Evolutionary conservation across 306 rosid species (phyloP), one percentile per base, ranked within the genome.

Genomic region (Lathyrus sativus): DNA sequence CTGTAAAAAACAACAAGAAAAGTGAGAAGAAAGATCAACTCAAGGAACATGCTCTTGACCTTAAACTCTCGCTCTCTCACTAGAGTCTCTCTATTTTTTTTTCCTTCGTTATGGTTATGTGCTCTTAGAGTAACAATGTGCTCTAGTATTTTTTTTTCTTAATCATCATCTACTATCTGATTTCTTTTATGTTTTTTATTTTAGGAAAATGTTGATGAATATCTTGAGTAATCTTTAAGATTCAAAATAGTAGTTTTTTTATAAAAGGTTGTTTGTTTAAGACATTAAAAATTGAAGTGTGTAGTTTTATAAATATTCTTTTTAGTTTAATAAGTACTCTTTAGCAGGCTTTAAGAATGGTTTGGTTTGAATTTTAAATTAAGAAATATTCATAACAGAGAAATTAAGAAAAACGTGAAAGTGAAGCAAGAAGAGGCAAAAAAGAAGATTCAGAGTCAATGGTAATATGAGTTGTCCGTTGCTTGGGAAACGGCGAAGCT

Each of bases 61-160:
- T 85, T 62, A 77, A 74, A 39, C 79, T 85, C 9, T 85, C 9
- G 49, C 83, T 46, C 86, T 85, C 9, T 81, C 79, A 35, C 41
- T 62, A 22, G 15, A 2, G 7, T 7, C 39, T 35, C 39, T 35
- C 9, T 35, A 6, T 33, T 33, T 33, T 33, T 33, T 33, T 0
- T 0, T 31, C 35, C 7, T 13, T 44, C 18, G 50, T 13, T 44
- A 13, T 0, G 13, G 13, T 49, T 49, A 13, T 44, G 44, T 3
- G 6, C 19, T 57, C 7, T 31, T 2, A 12, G 41, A 5, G 41
- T 57, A 57, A 12, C 46, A 50, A 17, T 17, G 57, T 50, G 29
- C 12, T 3, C 7, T 50, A 0, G 29, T 26, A 26, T 50, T 3
- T 5, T 50, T 17, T 50, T 15, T 8, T 8, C 57, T 46, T n/a